Conservation (phyloP, 805 yeast species). For the Pichia nakasei region DNA sequence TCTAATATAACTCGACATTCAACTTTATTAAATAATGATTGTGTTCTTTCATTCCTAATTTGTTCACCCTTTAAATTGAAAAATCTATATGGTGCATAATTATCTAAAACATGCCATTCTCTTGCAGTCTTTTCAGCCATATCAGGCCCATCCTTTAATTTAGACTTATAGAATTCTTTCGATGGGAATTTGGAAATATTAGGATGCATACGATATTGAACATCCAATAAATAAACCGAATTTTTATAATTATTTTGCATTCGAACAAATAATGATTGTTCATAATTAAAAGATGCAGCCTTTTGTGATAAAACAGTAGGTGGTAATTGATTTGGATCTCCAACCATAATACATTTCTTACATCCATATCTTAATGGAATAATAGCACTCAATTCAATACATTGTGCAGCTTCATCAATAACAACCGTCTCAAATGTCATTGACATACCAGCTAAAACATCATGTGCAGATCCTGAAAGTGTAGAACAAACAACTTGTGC, state of each 20-base stretch:
- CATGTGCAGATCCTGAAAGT: slow-evolving; percentile 90
- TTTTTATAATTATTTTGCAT: slow-evolving; percentile 63
- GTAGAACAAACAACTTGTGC: slow-evolving; percentile 90
- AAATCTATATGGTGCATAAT: slow-evolving; percentile 70
- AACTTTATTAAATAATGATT: slow-evolving; percentile 58
- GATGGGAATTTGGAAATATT: slow-evolving; percentile 84
- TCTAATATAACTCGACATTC: slow-evolving; percentile 74
- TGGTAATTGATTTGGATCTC: slow-evolving; percentile 96
- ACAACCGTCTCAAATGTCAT: slow-evolving; percentile 83
- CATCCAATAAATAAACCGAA: slow-evolving; percentile 68
- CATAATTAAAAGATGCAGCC: slow-evolving; percentile 73
- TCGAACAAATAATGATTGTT: slow-evolving; percentile 87
- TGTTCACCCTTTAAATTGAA: slow-evolving; percentile 59
- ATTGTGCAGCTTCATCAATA: slow-evolving; percentile 96
- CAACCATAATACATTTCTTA: slow-evolving; percentile 88
- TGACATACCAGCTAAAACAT: slow-evolving; percentile 63
- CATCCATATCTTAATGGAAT: slow-evolving; percentile 92
- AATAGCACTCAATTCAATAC: slow-evolving; percentile 85
- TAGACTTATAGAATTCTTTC: slow-evolving; percentile 64
- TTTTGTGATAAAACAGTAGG: slow-evolving; percentile 90
- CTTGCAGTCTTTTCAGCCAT: slow-evolving; percentile 52
- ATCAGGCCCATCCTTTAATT: slow-evolving; percentile 68
- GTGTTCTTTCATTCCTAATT: slow-evolving; percentile 50
- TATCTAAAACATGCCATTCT: slow-evolving; percentile 60
- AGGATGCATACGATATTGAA: slow-evolving; percentile 98